Evolutionary conservation across 768 basidiomycete genomes (phyloP).

Genomic region (Psilocybe tampanensis): DNA sequence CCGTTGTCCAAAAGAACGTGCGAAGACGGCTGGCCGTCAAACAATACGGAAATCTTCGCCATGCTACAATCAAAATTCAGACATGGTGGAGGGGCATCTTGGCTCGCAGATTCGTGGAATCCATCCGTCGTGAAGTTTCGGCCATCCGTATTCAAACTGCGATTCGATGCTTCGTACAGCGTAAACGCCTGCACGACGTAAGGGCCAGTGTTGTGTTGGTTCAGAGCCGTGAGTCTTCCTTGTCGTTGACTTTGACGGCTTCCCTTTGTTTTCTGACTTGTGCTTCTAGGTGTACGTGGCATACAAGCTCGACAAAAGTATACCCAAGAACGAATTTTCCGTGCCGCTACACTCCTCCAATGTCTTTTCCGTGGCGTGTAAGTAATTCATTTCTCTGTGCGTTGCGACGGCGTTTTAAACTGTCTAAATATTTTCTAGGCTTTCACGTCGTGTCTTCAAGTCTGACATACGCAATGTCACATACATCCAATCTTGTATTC

Average conservation of each 20-base stretch:
- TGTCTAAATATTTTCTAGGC: no score
- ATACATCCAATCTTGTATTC: slow-evolving; percentile 88
- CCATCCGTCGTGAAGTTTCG: slow-evolving; percentile 71
- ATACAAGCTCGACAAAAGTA: slow-evolving; percentile 65
- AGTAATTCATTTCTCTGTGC: slow-evolving; percentile 25
- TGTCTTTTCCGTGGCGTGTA: slow-evolving; percentile 88
- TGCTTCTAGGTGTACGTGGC: slow-evolving; percentile 68
- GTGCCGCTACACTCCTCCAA: slow-evolving; percentile 78
- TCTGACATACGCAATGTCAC: slow-evolving; percentile 73
- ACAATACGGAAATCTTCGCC: slow-evolving; percentile 70
- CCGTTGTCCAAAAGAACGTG: slow-evolving; percentile 98
- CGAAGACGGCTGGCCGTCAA: slow-evolving; percentile 83
- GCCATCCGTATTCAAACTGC: slow-evolving; percentile 78
- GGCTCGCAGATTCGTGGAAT: slow-evolving; percentile 71
- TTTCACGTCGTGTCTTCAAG: slow-evolving; percentile 54
- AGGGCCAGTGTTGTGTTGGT: slow-evolving; percentile 66
- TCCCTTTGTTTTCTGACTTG: not conserved
- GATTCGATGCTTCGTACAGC: slow-evolving; percentile 71
- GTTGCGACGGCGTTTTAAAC: no score
- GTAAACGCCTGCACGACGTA: slow-evolving; percentile 67
- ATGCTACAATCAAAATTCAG: slow-evolving; percentile 83
- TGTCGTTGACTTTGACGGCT: not conserved
- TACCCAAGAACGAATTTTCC: slow-evolving; percentile 51
- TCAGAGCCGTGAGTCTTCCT: slow-evolving; percentile 73
- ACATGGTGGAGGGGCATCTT: slow-evolving; percentile 92